Evolutionary conservation across 164 flowering plant genomes (phyloP).

Genomic region (Houttuynia cordata): DNA sequence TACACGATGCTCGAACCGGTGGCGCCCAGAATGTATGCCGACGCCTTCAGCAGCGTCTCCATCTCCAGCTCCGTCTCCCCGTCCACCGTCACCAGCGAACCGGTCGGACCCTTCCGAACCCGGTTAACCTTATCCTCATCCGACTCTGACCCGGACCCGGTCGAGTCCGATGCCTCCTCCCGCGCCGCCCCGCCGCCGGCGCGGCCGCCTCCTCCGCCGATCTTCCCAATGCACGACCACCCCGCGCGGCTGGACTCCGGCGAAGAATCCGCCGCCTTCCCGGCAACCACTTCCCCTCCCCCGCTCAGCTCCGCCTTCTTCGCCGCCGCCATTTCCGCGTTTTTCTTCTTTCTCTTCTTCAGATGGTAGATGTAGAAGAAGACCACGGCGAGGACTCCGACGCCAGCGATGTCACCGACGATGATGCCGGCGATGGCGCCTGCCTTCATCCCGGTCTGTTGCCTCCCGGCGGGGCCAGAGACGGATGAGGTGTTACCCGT

Average conservation of each 20-base stretch:
- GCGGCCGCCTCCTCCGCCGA: constrained; percentile 7
- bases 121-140: constrained; percentile 9
- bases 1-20: constrained; percentile 83
- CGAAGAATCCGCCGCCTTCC: background rate
- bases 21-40: constrained; percentile 88
- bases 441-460: constrained; percentile 5
- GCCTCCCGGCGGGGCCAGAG: background rate
- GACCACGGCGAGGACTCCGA: constrained; percentile 7
- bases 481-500: background rate
- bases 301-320: background rate
- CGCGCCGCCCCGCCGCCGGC: background rate
- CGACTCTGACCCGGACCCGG: constrained; percentile 8
- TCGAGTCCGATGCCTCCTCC: constrained; percentile 4
- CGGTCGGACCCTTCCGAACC: constrained; percentile 1
- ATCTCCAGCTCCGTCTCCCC: constrained; percentile 71
- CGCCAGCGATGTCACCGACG: constrained; percentile 7
- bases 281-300: background rate
- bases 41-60: constrained; percentile 75
- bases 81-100: constrained; percentile 11
- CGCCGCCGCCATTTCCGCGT: background rate
- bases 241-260: constrained; percentile 5
- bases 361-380: constrained; percentile 6
- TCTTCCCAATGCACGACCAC: constrained; percentile 31
- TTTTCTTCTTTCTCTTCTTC: constrained; percentile 3
- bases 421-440: constrained; percentile 10